Percentiles rank a stretch among this genome's conserved stretches.
Conservation (phyloP, 768 basidiomycete genomes). For the Auriscalpium orientale region DNA sequence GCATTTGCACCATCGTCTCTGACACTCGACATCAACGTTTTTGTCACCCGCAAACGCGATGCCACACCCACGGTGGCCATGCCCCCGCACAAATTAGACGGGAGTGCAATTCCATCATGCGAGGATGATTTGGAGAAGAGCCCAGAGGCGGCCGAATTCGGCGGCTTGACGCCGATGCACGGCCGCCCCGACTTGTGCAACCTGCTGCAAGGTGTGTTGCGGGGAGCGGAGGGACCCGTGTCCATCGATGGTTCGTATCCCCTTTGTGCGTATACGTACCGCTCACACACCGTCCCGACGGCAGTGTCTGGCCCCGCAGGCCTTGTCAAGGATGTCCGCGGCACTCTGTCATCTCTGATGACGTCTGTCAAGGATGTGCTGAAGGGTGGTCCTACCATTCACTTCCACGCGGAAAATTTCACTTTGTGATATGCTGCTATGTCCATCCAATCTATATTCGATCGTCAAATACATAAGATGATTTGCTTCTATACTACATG, state of each 20-base stretch:
- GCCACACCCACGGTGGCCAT: background rate
- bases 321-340: conserved; percentile 14
- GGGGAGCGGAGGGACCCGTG: conserved; percentile 18
- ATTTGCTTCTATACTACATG: background rate
- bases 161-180: conserved; percentile 3
- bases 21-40: conserved; percentile 13
- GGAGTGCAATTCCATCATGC: background rate
- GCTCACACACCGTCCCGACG: background rate
- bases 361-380: conserved; percentile 3
- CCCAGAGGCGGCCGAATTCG: conserved; percentile 5
- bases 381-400: conserved; percentile 9
- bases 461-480: background rate
- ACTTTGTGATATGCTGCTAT: background rate
- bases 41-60: conserved; percentile 13
- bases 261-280: background rate
- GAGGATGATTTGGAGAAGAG: conserved; percentile 3
- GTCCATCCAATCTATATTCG: conserved; percentile 1
- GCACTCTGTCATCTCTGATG: conserved; percentile 5
- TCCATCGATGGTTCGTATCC: conserved; percentile 23
- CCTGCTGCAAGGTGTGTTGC: conserved; percentile 20
- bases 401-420: conserved; percentile 16
- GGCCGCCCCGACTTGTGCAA: conserved; percentile 21
- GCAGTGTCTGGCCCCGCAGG: conserved; percentile 20
- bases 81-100: background rate
- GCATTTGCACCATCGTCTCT: conserved; percentile 12